Percentiles rank a stretch among this genome's conserved stretches.
Conservation (phyloP, 768 basidiomycete species). For the Agaricus blazei region DNA sequence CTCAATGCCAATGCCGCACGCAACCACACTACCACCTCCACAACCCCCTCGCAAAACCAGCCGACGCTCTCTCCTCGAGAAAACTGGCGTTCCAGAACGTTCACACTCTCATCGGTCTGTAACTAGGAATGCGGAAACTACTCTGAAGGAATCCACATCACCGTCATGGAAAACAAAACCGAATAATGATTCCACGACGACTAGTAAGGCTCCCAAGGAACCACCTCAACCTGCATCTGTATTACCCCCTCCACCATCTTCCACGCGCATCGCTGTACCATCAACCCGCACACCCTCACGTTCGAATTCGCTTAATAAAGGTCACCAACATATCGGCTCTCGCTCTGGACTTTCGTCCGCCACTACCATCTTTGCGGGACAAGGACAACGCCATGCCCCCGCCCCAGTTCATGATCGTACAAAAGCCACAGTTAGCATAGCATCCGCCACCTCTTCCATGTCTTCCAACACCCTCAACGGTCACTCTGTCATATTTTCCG, state of each 20-base stretch:
- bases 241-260: neutral
- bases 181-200: neutral
- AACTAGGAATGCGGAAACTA: conserved; percentile 3
- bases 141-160: neutral
- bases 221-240: neutral
- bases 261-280: conserved; percentile 14
- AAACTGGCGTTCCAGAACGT: conserved; percentile 2
- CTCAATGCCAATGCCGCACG: conserved; percentile 20
- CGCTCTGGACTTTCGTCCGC: conserved; percentile 3
- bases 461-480: conserved; percentile 35
- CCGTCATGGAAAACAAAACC: conserved; percentile 2
- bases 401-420: conserved; percentile 7
- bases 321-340: neutral
- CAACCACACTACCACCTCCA: conserved; percentile 9
- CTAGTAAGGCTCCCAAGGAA: conserved; percentile 1
- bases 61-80: conserved; percentile 16
- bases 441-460: conserved; percentile 22
- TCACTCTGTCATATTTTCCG: conserved; percentile 33
- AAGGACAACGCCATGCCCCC: neutral
- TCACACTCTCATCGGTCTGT: neutral
- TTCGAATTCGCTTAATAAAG: conserved; percentile 9
- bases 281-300: conserved; percentile 23
- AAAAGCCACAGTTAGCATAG: conserved; percentile 10
- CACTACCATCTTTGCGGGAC: neutral
- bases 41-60: conserved; percentile 22